Evolutionary conservation across 352 stramenopile species (phyloP).

Genomic region (Peronospora belbahrii): DNA sequence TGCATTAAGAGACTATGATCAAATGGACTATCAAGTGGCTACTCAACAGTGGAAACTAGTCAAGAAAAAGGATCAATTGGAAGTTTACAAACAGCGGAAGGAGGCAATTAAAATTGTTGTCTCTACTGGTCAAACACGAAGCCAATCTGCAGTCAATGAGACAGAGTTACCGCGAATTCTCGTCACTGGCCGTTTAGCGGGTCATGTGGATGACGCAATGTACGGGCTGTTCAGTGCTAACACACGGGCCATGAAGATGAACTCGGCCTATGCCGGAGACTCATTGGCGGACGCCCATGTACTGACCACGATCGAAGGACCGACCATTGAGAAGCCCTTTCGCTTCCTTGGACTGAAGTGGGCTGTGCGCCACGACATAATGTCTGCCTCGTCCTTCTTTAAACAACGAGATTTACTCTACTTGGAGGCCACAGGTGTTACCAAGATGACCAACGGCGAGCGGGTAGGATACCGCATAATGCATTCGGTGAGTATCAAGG

Average conservation of each 20-base stretch:
- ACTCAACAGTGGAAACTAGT: constrained; percentile 55
- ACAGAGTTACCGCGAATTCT: constrained; percentile 35
- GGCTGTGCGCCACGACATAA: constrained; percentile 29
- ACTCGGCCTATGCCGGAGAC: constrained; percentile 36
- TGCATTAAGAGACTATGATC: constrained; percentile 31
- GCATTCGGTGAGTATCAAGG: constrained; percentile 57
- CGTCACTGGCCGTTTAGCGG: constrained; percentile 35
- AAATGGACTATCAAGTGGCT: constrained; percentile 21
- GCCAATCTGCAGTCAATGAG: constrained; percentile 10
- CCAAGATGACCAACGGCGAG: constrained; percentile 26
- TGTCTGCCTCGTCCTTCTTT: constrained; percentile 19
- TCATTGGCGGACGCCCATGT: constrained; percentile 39
- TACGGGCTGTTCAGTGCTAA: constrained; percentile 46
- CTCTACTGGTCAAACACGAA: neutral
- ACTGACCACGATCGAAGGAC: constrained; percentile 29
- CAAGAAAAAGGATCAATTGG: constrained; percentile 55
- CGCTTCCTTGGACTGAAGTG: constrained; percentile 57
- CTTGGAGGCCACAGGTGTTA: constrained; percentile 42
- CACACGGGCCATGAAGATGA: constrained; percentile 52
- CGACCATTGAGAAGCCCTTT: constrained; percentile 38
- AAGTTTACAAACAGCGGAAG: constrained; percentile 43
- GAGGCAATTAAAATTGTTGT: constrained; percentile 1
- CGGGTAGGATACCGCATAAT: constrained; percentile 49
- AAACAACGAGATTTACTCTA: constrained; percentile 52
- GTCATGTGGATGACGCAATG: constrained; percentile 53